Evolutionary conservation across 805 yeast species (phyloP), one percentile per base, ranked within the genome.

Genomic region (Hagleromyces aurorensis): DNA sequence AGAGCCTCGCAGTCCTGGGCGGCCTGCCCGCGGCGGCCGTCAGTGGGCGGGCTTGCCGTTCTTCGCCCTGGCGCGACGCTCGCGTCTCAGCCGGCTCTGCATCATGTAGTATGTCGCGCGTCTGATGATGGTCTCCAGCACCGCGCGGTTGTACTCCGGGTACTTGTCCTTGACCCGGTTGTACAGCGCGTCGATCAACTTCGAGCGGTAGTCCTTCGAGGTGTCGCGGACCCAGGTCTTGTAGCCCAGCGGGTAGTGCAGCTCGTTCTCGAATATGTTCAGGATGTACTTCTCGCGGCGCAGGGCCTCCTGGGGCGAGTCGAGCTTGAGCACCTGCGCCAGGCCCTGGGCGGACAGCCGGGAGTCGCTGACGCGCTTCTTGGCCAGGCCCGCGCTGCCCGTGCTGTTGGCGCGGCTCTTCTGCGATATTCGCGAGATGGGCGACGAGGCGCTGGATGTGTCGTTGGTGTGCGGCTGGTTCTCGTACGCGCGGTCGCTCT

Each of bases 141-240:
- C 61, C 11, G 65, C 67, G 27, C 61, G 63, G 25, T 68, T 58
- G 44, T 78, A 74, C 16, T 73, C 73, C 3, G 60, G 60, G 45
- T 69, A 75, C 23, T 63, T 65, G 3, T 43, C 44, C 18, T 59
- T 61, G 5, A 78, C 73, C 33, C 67, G 60, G 5, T 46, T 44
- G 43, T 67, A 61, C 27, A 85, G 62, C 36, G 67, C 61, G 4
- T 45, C 40, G 37, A 67, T 63, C 21, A 85, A 63, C 29, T 64
- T 57, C 15, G 63, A 62, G 23, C 94, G 64, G 38, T 70, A 69
- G 4, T 54, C 57, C 30, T 64, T 67, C 1, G 70, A 64, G 0
- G 91, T 80, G 46, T 80, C 94, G 39, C 94, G 65, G 23, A 82
- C 76, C 94, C 95, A 85, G 0, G 94, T 81, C 46, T 72, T 72